A percentile compares a stretch with the other conserved stretches of the same genome.
These are phyloP conservation scores for Beta vulgaris DNA, from an alignment of 148 eudicot species.

Conservation along the genomic window DNA sequence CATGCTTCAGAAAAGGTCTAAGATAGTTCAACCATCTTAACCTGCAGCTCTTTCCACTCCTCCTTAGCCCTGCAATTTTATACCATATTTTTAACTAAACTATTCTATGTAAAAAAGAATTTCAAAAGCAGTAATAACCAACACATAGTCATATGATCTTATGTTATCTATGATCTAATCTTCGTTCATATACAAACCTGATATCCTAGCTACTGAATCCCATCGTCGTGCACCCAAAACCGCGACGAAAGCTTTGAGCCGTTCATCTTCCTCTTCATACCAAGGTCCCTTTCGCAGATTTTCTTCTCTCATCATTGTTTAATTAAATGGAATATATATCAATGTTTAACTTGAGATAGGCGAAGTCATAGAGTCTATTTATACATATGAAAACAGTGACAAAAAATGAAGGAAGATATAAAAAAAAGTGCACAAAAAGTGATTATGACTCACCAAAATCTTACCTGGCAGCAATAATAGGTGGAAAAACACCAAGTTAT, in stretches of 20 bases:
- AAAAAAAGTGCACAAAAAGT: not conserved
- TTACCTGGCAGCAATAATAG: constrained; percentile 12
- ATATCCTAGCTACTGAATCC: constrained; percentile 65
- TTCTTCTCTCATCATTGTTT: constrained; percentile 22
- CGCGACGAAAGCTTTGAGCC: constrained; percentile 34
- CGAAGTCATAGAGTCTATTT: too few relatives aligned
- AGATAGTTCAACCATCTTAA: constrained; percentile 70
- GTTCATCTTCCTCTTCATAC: constrained; percentile 56
- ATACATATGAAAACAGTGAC: not conserved
- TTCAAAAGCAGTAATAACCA: not conserved
- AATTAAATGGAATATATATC: not conserved
- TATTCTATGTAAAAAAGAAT: not conserved
- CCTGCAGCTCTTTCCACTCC: constrained; percentile 79
- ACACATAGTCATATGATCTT: not conserved
- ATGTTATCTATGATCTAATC: not conserved
- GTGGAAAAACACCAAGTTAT: constrained; percentile 18
- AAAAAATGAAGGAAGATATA: not conserved
- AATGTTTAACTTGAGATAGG: too few relatives aligned
- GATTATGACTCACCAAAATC: not conserved
- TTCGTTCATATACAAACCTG: constrained; percentile 37
- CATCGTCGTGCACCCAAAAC: constrained; percentile 56
- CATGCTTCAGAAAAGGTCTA: constrained; percentile 59
- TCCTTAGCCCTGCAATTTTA: constrained; percentile 43
- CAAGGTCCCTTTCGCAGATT: constrained; percentile 52
- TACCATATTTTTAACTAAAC: not conserved